Base-by-base conservation (phyloP, 2,329 filamentous ascomycete species). In the Blumeriella jaapii region DNA sequence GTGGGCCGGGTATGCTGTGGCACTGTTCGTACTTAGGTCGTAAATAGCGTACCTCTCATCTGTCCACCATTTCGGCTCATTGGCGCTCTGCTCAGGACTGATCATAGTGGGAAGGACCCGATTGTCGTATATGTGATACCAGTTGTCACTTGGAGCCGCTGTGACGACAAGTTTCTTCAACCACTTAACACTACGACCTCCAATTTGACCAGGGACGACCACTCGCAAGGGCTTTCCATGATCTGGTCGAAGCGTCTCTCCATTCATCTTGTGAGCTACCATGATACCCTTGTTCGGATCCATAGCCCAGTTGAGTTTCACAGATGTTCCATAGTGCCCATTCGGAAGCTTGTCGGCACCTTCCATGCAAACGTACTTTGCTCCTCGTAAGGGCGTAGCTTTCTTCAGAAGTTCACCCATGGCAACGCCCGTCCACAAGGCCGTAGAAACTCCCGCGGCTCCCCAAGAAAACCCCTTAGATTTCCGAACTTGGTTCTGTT, bases 391-490 rank as follows among this genome's bases (percentile, higher is more conserved):
- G 1, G 84, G 84, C 39, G 63, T 72, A 2, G 84, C 84, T 42
- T 64, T 67, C 39, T 65, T 67, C 11, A 94, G 64, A 3, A 94
- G 59, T 41, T 89, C 79, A 2, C 66, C 67, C 57, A 94, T 74
- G 25, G 78, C 63, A 1, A 86, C 80, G 14, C 87, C 87, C 0
- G 87, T 95, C 68, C 83, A 95, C 0, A 94, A 61, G 0, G 85
- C 84, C 0, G 84, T 95, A 0, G 85, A 93, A 5, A 95, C 57
- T 15, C 86, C 87, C 3, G 83, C 86, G 1, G 87, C 68, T 22
- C 87, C 87, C 87, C 87, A 95, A 2, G 85, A 93, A 61, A 95
- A 95, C 0, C 87, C 87, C 51, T 94, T 93, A 1, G 82, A 84
- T 57, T 94, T 94, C 11, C 84, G 71, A 3, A 94, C 82, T 33